Evolutionary conservation across 2,329 filamentous ascomycete genomes (phyloP).

Genomic region (Phoma sp.): DNA sequence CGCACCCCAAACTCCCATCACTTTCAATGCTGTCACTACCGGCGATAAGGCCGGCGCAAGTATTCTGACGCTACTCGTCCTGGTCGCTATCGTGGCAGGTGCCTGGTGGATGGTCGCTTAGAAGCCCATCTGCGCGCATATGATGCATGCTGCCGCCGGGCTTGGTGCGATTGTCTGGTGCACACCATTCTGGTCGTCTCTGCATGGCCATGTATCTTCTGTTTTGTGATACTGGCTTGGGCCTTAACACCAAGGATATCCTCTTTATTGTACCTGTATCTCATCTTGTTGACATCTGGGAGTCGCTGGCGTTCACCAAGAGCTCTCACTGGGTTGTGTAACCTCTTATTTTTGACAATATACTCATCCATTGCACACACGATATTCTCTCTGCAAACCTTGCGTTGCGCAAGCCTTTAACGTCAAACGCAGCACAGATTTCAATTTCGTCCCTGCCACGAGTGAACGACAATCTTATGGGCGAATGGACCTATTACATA

Average conservation of each 20-base stretch:
- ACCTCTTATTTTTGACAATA: slow-evolving; percentile 3
- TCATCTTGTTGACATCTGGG: slow-evolving; percentile 11
- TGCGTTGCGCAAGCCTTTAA: no score
- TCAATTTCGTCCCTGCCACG: no score
- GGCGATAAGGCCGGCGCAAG: slow-evolving; percentile 73
- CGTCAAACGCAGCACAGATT: no score
- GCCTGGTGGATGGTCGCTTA: slow-evolving; percentile 60
- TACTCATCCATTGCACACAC: no score
- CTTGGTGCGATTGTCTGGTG: not conserved
- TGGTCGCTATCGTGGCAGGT: slow-evolving; percentile 63
- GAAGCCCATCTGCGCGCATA: not conserved
- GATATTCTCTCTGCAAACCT: no score
- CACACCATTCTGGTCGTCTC: not conserved
- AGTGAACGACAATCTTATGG: no score
- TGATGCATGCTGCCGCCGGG: not conserved
- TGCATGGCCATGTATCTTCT: slow-evolving; percentile 1
- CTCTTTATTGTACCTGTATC: slow-evolving; percentile 9
- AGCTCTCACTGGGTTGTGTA: slow-evolving; percentile 2
- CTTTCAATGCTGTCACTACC: slow-evolving; percentile 54
- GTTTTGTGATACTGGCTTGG: slow-evolving; percentile 1
- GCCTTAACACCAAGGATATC: not conserved
- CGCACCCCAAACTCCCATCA: slow-evolving; percentile 36
- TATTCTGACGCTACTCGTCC: slow-evolving; percentile 65
- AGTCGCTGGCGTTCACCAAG: slow-evolving; percentile 9
- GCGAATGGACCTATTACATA: no score